These are phyloP conservation scores for Sporodiniella umbellata DNA, from an alignment of 371 early-diverging fungal species.

Conservation along the genomic window DNA sequence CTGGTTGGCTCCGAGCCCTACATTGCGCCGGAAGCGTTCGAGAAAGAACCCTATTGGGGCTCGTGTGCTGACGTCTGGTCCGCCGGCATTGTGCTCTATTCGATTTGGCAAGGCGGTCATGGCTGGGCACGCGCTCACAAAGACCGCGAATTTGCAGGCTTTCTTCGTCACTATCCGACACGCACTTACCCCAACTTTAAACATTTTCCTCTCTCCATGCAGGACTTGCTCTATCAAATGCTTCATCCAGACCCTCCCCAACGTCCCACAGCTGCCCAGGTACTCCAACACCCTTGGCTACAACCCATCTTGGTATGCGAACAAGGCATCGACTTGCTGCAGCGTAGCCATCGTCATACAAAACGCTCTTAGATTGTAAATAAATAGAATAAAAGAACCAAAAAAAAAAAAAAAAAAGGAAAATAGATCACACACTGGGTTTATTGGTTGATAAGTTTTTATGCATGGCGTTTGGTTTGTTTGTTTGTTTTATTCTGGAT, in stretches of 20 bases:
- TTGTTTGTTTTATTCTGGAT: background rate
- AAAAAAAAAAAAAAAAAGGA: too few species aligned
- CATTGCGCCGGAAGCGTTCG: constrained; percentile 83
- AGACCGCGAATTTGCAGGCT: constrained; percentile 69
- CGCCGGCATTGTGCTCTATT: constrained; percentile 74
- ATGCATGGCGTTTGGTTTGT: too few species aligned
- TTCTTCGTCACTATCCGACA: constrained; percentile 45
- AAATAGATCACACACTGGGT: too few species aligned
- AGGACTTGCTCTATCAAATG: constrained; percentile 68
- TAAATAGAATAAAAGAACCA: too few species aligned
- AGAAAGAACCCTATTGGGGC: constrained; percentile 63
- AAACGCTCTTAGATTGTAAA: constrained; percentile 6
- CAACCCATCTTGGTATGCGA: constrained; percentile 50
- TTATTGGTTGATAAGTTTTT: too few species aligned
- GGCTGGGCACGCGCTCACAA: constrained; percentile 71
- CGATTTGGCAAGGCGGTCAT: constrained; percentile 71
- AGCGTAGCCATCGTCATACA: constrained; percentile 19
- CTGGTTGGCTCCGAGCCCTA: constrained; percentile 84
- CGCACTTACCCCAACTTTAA: constrained; percentile 61
- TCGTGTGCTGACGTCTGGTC: constrained; percentile 79
- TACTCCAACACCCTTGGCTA: constrained; percentile 67
- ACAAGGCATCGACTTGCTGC: constrained; percentile 18
- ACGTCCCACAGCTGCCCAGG: constrained; percentile 59
- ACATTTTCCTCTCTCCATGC: constrained; percentile 47
- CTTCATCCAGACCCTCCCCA: constrained; percentile 76